Percentiles rank a stretch among this genome's conserved stretches.
These are phyloP conservation scores for Penicillium janthinellum DNA, from an alignment of 2,329 filamentous ascomycete species.

Conservation along the genomic window DNA sequence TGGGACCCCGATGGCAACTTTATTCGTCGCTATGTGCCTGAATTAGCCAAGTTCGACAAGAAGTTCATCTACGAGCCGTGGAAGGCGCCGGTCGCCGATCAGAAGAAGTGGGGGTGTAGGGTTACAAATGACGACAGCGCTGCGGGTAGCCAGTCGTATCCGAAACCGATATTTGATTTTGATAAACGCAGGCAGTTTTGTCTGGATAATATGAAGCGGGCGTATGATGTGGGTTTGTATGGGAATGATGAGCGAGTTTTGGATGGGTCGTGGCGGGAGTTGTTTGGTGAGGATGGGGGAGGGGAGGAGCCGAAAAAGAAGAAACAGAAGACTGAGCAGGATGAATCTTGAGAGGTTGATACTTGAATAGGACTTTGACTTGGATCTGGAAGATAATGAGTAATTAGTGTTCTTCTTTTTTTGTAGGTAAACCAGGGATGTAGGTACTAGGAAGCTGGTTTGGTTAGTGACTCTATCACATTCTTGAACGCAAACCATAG, in stretches of 20 bases:
- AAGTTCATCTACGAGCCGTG: conserved; percentile 81
- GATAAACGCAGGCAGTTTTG: conserved; percentile 62
- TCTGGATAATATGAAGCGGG: conserved; percentile 68
- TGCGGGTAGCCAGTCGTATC: conserved; percentile 58
- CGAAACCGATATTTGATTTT: conserved; percentile 79
- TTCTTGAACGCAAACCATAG: too few relatives aligned
- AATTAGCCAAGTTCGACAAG: conserved; percentile 61
- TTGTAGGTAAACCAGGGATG: too few relatives aligned
- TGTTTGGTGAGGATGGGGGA: conserved; percentile 10
- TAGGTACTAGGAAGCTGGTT: too few relatives aligned
- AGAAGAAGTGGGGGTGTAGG: conserved; percentile 67
- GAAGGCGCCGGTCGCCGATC: conserved; percentile 69
- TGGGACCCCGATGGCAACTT: conserved; percentile 69
- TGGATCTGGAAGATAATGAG: not conserved
- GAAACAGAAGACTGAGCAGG: conserved; percentile 16
- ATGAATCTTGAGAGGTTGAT: not conserved
- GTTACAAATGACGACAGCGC: conserved; percentile 58
- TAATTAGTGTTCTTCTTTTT: not conserved
- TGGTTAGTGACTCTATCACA: too few relatives aligned
- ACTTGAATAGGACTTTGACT: not conserved
- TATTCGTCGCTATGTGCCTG: conserved; percentile 67
- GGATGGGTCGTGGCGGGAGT: conserved; percentile 52
- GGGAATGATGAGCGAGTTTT: conserved; percentile 60
- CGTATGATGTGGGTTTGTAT: conserved; percentile 65
- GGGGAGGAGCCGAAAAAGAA: conserved; percentile 17